Evolutionary conservation across 179 eudicot genomes (phyloP).

Genomic region (Carnegiea gigantea): DNA sequence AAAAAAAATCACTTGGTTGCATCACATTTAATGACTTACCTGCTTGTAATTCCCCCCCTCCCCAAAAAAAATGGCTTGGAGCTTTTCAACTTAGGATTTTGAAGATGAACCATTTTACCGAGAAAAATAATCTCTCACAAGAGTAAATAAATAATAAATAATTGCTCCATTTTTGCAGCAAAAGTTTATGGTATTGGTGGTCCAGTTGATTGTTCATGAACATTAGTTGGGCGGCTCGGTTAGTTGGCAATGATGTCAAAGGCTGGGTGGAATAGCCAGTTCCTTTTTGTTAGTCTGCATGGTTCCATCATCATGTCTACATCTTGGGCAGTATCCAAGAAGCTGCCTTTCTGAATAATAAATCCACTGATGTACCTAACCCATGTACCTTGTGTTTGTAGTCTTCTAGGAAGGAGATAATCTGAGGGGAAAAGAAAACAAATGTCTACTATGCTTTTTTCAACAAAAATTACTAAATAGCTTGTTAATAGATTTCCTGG

Average conservation of each 20-base stretch:
- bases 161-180: not conserved
- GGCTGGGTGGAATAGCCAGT: not conserved
- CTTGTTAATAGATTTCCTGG: not conserved
- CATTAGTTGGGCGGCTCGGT: constrained; percentile 18
- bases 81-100: not conserved
- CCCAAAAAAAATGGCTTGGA: not conserved
- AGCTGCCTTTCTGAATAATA: constrained; percentile 17
- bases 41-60: too few species aligned
- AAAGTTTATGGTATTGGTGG: constrained; percentile 1
- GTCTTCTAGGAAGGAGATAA: constrained; percentile 6
- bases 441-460: constrained; percentile 17
- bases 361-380: constrained; percentile 22
- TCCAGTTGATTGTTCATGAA: not conserved
- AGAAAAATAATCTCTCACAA: not conserved
- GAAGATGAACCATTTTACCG: not conserved
- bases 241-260: constrained; percentile 23
- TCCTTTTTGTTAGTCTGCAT: constrained; percentile 11
- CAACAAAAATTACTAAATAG: constrained; percentile 15
- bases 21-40: too few species aligned
- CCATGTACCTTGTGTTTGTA: constrained; percentile 13
- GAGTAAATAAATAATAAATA: too few species aligned
- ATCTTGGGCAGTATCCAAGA: constrained; percentile 12
- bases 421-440: not conserved
- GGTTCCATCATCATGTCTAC: constrained; percentile 7
- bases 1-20: too few species aligned